A percentile compares a stretch with the other conserved stretches of the same genome.
phyloP scores from a whole-genome alignment of 1,284 basidiomycete genomes.

The Mycena sp. region DNA sequence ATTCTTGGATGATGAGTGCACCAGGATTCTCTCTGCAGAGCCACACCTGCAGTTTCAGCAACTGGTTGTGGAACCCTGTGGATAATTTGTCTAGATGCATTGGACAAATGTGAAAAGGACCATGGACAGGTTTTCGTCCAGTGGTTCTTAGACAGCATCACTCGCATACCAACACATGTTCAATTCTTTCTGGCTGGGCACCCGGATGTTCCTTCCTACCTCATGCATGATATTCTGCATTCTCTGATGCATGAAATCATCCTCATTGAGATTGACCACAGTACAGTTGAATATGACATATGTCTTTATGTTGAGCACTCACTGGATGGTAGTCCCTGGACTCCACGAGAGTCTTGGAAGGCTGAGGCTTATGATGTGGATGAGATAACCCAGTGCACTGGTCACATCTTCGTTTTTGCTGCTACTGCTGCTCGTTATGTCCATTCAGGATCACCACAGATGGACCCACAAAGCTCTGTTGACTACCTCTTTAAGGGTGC shows the following conservation, averaged over 20 bases:
- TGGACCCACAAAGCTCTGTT: neutral
- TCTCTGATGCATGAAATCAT: conserved; percentile 19
- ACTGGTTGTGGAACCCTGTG: neutral
- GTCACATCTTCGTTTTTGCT: neutral
- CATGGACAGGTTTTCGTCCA: no score
- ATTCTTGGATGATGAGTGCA: neutral
- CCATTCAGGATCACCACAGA: neutral
- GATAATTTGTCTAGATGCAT: neutral
- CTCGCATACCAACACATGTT: no score
- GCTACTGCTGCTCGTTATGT: conserved; percentile 17
- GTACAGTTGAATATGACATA: conserved; percentile 41
- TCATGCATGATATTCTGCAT: conserved; percentile 1
- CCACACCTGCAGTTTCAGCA: no score
- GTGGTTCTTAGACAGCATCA: no score
- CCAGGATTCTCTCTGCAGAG: neutral
- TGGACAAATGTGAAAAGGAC: neutral
- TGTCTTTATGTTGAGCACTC: conserved; percentile 36
- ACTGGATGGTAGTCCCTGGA: conserved; percentile 10
- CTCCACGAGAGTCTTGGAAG: neutral
- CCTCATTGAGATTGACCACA: conserved; percentile 7
- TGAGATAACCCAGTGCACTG: neutral
- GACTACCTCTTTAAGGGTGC: no score
- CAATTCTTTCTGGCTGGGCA: conserved; percentile 30
- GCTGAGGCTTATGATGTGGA: neutral
- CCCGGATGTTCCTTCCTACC: conserved; percentile 20